Percentiles rank a stretch among this genome's conserved stretches.
These are phyloP conservation scores for Cladorrhinum sp. DNA, from an alignment of 2,329 filamentous ascomycete genomes.

Conservation along the genomic window DNA sequence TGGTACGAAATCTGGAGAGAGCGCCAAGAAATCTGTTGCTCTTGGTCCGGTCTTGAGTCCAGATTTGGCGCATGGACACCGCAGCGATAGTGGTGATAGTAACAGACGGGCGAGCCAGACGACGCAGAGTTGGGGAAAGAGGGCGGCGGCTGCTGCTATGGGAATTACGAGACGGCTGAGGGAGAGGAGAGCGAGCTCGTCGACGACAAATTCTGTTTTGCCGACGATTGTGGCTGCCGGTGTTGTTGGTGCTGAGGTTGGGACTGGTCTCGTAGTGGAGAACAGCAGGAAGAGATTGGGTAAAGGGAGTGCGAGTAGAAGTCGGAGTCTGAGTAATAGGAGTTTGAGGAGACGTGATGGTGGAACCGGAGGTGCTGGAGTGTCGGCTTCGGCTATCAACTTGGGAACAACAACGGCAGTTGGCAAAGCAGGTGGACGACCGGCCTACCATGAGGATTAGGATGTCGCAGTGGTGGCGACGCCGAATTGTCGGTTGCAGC, in stretches of 20 bases:
- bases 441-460: conserved; percentile 6
- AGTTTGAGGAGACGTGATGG: neutral
- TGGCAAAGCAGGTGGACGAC: too few relatives aligned
- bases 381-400: neutral
- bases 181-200: conserved; percentile 17
- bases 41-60: conserved; percentile 11
- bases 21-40: neutral
- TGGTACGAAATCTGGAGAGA: neutral
- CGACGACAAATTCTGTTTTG: neutral
- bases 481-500: conserved; percentile 28
- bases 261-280: neutral
- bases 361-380: neutral
- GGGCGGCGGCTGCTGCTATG: conserved; percentile 22
- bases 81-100: neutral
- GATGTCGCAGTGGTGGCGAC: conserved; percentile 23
- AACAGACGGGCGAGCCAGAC: conserved; percentile 8
- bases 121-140: conserved; percentile 22
- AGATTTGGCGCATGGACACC: conserved; percentile 5
- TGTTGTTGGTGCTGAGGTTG: neutral
- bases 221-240: neutral
- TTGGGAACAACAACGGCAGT: neutral
- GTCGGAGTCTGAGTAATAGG: neutral
- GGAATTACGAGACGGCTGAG: conserved; percentile 20
- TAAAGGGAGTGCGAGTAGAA: neutral
- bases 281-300: neutral